These are phyloP conservation scores for Theobroma grandiflorum DNA, from an alignment of 441 rosid genomes.

Conservation along the genomic window DNA sequence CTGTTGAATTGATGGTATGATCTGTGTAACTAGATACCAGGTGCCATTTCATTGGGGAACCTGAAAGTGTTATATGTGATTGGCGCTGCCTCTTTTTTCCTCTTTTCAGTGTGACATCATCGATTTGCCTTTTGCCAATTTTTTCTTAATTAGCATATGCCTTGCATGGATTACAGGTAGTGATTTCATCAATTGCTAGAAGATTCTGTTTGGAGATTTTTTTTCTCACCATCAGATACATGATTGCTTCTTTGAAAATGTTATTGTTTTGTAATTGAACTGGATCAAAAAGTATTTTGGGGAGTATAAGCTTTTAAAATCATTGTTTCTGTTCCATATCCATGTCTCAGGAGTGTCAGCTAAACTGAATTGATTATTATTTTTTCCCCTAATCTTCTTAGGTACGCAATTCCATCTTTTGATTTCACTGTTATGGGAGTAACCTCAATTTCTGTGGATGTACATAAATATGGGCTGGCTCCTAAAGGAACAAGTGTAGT, in stretches of 20 bases:
- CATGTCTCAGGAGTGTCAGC: background rate
- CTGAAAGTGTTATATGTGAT: background rate
- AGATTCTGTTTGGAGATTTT: background rate
- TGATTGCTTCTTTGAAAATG: slow-evolving; percentile 13
- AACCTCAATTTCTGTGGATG: slow-evolving; percentile 91
- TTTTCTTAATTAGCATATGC: slow-evolving; percentile 1
- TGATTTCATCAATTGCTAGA: background rate
- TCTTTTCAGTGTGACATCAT: background rate
- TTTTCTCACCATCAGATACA: background rate
- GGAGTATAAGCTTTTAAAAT: background rate
- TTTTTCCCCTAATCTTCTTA: slow-evolving; percentile 33
- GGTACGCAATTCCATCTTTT: slow-evolving; percentile 86
- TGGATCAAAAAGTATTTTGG: background rate
- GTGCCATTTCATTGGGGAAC: slow-evolving; percentile 10
- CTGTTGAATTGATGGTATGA: background rate
- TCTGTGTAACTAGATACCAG: background rate
- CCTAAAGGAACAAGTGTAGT: slow-evolving; percentile 97
- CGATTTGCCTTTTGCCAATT: background rate
- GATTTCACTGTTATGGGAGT: slow-evolving; percentile 93
- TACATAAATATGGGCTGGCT: slow-evolving; percentile 96
- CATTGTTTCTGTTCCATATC: background rate
- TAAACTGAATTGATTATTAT: slow-evolving; percentile 8
- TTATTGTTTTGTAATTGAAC: slow-evolving; percentile 13
- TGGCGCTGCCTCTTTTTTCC: background rate
- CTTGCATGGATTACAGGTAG: slow-evolving; percentile 16